Evolutionary conservation across 176 grass and related monocot genomes (phyloP), one percentile per base, ranked within the genome.

Genomic region (Hyparrhenia diplandra): DNA sequence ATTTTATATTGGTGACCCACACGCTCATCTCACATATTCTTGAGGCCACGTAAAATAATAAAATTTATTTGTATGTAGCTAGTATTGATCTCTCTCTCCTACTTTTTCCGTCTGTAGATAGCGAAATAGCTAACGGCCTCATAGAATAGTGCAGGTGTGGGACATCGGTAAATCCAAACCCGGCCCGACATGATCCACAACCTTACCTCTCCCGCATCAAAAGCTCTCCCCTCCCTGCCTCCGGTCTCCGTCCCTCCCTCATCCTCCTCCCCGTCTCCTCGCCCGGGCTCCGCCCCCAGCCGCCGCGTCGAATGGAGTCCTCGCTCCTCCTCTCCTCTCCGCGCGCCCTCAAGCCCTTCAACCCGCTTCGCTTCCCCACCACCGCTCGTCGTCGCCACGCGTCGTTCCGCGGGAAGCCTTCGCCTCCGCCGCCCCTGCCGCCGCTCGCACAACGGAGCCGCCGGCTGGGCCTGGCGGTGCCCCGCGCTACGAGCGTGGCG

Each of bases 301-400:
- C 63, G 63, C 78, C 43, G 49, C 89, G 59, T 82, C 82, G 59
- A 59, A 97, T 97, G 92, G 89, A 97, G 75, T 88, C 92, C 47
- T 87, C 86, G 17, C 85, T 90, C 64, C 86, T 94, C 55, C 71
- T 83, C 88, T 87, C 85, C 73, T 69, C 80, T 64, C 32, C 86
- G 55, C 84, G 73, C 49, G 73, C 94, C 49, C 36, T 86, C 82
- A 83, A 76, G 27, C 83, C 85, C 6, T 73, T 79, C 42, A 27
- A 35, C 29, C 62, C 35, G 25, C 58, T 83, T 8, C 16, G 34
- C 73, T 41, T 59, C 79, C 58, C 76, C 78, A 20, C 57, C 78
- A 16, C 55, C 16, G 43, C 75, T 3, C 70, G 17, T 24, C 77
- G n/a, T 32, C 88, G 64, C 76, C 65, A 67, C 43, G 49, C 70